Evolutionary conservation across 2,329 filamentous ascomycete species (phyloP), one percentile per base, ranked within the genome.

Genomic region (Lojkania enalia): DNA sequence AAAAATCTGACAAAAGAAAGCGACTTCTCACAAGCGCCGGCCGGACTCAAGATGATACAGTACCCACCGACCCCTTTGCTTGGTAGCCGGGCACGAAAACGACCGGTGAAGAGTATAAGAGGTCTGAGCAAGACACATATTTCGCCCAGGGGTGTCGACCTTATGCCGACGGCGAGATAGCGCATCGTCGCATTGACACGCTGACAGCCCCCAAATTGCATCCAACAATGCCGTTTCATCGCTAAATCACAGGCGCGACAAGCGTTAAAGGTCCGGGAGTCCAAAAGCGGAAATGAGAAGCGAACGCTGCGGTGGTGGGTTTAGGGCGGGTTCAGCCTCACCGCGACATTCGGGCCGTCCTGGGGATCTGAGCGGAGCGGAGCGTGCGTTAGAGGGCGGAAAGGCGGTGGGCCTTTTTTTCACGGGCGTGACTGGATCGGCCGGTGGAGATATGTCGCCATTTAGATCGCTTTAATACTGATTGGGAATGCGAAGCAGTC

Each of bases 291-390:
- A 7, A 27, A 27, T 27, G 23, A 7, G 23, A n/a, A 27, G n/a
- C 7, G 23, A n/a, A 27, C 23, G n/a, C 7, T n/a, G 23, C 7
- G 23, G 23, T 7, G n/a, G 7, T 7, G 23, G n/a, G 7, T n/a
- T 7, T 27, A n/a, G 23, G 23, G 23, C 23, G n/a, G 23, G n/a
- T 27, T 27, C n/a, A n/a, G 23, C 23, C 23, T 33, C 30, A 33
- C 30, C 30, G 30, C 30, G 30, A 27, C 30, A 12, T 16, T 9
- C 30, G 14, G 7, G 30, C 30, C 9, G 11, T 9, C 14, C 7
- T 15, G n/a, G n/a, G n/a, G n/a, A n/a, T n/a, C n/a, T n/a, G n/a
- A 33, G 30, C 30, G 30, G 30, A 33, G 30, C 30, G 30, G 14
- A 33, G 30, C 9, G 30, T 15, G 30, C 30, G 14, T 12, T 7